Evolutionary conservation across 2,329 filamentous ascomycete species (phyloP).

Genomic region (Cytospora piceicola): DNA sequence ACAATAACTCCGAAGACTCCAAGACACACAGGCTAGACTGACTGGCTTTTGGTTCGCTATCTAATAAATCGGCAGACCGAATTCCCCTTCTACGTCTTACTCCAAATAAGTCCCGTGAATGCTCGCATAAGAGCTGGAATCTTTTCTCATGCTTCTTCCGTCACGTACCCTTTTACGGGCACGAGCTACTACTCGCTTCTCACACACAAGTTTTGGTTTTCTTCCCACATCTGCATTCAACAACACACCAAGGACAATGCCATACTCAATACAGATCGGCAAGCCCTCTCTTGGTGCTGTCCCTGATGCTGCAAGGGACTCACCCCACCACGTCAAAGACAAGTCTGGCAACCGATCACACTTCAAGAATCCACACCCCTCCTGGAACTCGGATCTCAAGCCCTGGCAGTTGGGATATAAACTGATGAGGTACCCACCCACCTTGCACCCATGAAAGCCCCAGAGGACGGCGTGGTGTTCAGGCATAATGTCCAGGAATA

Average conservation of each 20-base stretch:
- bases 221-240: neutral
- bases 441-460: neutral
- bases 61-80: too few species aligned
- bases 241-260: conserved; percentile 10
- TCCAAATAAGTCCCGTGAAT: too few species aligned
- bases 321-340: conserved; percentile 53
- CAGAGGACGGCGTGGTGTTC: too few species aligned
- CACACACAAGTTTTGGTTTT: neutral
- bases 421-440: neutral
- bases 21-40: too few species aligned
- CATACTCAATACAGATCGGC: conserved; percentile 39
- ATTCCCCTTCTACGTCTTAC: too few species aligned
- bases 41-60: too few species aligned
- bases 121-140: too few species aligned
- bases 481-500: neutral
- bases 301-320: conserved; percentile 48
- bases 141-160: neutral
- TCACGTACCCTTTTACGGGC: neutral
- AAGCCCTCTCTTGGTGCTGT: conserved; percentile 42
- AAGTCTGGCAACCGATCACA: conserved; percentile 45
- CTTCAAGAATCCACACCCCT: conserved; percentile 59
- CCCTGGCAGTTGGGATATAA: conserved; percentile 32
- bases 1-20: too few species aligned
- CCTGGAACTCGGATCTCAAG: conserved; percentile 38
- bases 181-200: neutral